Conservation (phyloP, 306 rosid species). For the Myrica gale region DNA sequence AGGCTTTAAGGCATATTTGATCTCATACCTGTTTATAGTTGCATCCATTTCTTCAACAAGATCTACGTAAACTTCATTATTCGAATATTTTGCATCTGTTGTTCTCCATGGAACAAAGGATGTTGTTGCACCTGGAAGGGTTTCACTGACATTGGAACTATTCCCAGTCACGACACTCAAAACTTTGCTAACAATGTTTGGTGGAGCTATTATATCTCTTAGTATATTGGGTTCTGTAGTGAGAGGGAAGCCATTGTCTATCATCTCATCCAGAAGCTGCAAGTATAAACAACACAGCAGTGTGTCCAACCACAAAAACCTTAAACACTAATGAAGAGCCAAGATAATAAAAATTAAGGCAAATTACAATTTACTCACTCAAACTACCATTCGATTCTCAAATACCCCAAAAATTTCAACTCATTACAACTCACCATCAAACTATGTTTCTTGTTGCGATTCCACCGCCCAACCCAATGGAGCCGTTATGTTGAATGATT, state of each 20-base stretch:
- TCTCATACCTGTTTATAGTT: conserved; percentile 48
- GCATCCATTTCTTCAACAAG: conserved; percentile 94
- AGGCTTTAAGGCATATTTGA: background rate
- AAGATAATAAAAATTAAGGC: background rate
- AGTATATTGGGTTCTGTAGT: conserved; percentile 88
- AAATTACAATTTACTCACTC: no score
- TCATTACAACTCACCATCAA: no score
- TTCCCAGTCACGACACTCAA: conserved; percentile 91
- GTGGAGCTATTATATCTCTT: conserved; percentile 94
- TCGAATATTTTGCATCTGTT: conserved; percentile 62
- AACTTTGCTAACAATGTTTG: conserved; percentile 83
- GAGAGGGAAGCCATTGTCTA: conserved; percentile 97
- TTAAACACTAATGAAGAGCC: background rate
- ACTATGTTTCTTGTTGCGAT: no score
- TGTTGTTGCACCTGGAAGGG: conserved; percentile 76
- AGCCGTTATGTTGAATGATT: no score
- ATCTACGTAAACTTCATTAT: conserved; percentile 81
- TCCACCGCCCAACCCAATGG: no score
- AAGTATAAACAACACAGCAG: conserved; percentile 16
- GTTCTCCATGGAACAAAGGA: conserved; percentile 90
- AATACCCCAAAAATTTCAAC: no score
- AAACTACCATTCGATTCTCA: no score
- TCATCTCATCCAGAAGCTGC: conserved; percentile 98
- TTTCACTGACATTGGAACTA: conserved; percentile 86
- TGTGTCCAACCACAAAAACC: background rate